phyloP scores from a whole-genome alignment of 805 yeast species.

The Ogataea paraovalis region DNA sequence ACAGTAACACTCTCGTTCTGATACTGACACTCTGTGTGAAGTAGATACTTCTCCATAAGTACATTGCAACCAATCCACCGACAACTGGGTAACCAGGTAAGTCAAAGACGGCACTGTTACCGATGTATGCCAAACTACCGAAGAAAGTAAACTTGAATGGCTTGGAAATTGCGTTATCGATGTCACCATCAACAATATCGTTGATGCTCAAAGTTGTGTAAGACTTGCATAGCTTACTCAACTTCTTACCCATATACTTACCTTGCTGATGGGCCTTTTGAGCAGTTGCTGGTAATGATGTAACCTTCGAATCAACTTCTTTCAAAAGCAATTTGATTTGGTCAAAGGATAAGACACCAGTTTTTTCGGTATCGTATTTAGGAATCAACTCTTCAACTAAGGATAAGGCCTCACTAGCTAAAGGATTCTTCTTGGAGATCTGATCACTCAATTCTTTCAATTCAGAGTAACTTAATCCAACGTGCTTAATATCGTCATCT shows the following conservation, averaged over 20 bases:
- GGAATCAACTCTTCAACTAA: slow-evolving; percentile 48
- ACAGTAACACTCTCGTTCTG: slow-evolving; percentile 58
- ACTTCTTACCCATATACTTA: slow-evolving; percentile 56
- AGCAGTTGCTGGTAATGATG: slow-evolving; percentile 70
- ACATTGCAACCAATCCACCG: slow-evolving; percentile 68
- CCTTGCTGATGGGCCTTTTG: slow-evolving; percentile 75
- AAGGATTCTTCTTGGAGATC: slow-evolving; percentile 51
- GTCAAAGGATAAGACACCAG: slow-evolving; percentile 49
- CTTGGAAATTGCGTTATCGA: slow-evolving; percentile 50
- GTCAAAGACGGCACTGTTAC: slow-evolving; percentile 69
- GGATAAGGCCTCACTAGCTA: slow-evolving; percentile 52
- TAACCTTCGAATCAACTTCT: slow-evolving; percentile 57
- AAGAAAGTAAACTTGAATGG: slow-evolving; percentile 63
- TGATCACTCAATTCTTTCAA: slow-evolving; percentile 44
- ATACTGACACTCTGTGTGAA: slow-evolving; percentile 64
- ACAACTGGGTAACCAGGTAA: slow-evolving; percentile 56
- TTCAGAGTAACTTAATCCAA: slow-evolving; percentile 45
- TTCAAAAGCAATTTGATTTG: slow-evolving; percentile 48
- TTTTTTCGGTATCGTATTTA: slow-evolving; percentile 43
- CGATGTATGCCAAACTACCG: slow-evolving; percentile 66
- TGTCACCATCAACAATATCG: slow-evolving; percentile 48
- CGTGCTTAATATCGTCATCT: slow-evolving; percentile 48
- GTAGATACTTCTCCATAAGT: slow-evolving; percentile 68
- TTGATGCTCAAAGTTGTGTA: slow-evolving; percentile 40
- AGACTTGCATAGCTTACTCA: slow-evolving; percentile 47